These are phyloP conservation scores for Kalmanozyma brasiliensis DNA, from an alignment of 1,284 basidiomycete genomes.

Conservation along the genomic window DNA sequence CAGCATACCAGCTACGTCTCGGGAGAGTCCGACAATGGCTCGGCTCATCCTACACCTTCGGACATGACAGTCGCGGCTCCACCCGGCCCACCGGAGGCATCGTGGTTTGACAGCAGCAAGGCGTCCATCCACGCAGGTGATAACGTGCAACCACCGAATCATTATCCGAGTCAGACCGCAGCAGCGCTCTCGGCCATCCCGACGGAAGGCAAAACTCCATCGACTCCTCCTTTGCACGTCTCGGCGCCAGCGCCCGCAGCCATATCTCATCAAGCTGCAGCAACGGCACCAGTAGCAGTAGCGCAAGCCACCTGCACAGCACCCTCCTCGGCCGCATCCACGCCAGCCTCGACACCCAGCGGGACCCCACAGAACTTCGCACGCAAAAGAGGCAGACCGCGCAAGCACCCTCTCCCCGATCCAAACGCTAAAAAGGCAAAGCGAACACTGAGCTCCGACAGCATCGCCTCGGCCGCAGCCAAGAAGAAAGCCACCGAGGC, in stretches of 20 bases:
- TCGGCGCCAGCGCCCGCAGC: background rate
- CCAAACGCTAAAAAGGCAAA: too few species aligned
- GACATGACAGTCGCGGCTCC: conserved; percentile 22
- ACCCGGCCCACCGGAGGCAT: conserved; percentile 7
- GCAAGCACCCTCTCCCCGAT: conserved; percentile 40
- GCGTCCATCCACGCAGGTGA: conserved; percentile 26
- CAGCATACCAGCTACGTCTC: conserved; percentile 24
- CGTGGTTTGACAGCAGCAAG: conserved; percentile 11
- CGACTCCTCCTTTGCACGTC: background rate
- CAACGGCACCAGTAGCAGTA: background rate
- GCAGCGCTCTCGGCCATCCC: background rate
- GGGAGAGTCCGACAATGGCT: conserved; percentile 47
- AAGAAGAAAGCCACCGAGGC: conserved; percentile 19
- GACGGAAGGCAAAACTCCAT: background rate
- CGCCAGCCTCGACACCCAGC: conserved; percentile 28
- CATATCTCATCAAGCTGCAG: background rate
- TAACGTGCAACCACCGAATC: conserved; percentile 35
- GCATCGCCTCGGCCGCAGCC: conserved; percentile 9
- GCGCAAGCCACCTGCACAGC: background rate
- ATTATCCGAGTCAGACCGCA: background rate
- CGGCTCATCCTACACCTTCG: conserved; percentile 35
- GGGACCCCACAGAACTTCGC: conserved; percentile 31
- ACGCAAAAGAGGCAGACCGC: conserved; percentile 35
- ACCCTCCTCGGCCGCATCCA: conserved; percentile 30
- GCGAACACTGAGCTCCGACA: conserved; percentile 27